Evolutionary conservation across 805 yeast genomes (phyloP).

Genomic region (Kluyveromyces aestuarii): DNA sequence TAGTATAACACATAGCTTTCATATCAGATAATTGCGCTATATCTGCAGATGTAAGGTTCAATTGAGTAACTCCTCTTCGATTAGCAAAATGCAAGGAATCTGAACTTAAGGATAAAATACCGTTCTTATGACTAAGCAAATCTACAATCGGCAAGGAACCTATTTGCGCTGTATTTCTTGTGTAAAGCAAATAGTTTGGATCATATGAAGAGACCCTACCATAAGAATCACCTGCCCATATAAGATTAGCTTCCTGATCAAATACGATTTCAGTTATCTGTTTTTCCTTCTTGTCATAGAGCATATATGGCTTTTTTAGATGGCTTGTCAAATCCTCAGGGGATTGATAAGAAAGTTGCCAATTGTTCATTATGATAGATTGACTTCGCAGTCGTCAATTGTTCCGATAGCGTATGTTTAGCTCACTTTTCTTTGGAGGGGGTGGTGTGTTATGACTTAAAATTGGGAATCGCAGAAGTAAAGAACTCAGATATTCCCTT

Average conservation of each 20-base stretch:
- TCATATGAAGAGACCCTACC: slow-evolving; percentile 43
- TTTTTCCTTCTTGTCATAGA: slow-evolving; percentile 26
- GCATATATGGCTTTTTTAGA: slow-evolving; percentile 24
- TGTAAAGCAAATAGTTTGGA: slow-evolving; percentile 43
- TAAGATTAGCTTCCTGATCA: slow-evolving; percentile 63
- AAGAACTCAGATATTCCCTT: not conserved
- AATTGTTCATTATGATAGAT: slow-evolving; percentile 22
- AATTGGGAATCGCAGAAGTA: not conserved
- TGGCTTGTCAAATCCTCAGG: slow-evolving; percentile 24
- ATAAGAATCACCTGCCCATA: slow-evolving; percentile 74
- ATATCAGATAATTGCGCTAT: slow-evolving; percentile 29
- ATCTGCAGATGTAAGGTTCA: slow-evolving; percentile 23
- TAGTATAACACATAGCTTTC: slow-evolving; percentile 34
- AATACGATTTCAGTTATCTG: slow-evolving; percentile 35
- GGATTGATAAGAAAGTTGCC: slow-evolving; percentile 27
- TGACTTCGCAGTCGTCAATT: not conserved
- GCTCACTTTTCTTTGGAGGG: not conserved
- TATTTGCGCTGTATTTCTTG: slow-evolving; percentile 46
- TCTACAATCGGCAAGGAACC: slow-evolving; percentile 38
- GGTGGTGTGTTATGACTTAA: not conserved
- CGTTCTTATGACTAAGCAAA: slow-evolving; percentile 45
- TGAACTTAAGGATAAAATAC: slow-evolving; percentile 48
- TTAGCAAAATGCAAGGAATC: slow-evolving; percentile 44
- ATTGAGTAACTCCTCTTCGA: slow-evolving; percentile 45
- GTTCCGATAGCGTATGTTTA: not conserved